Percentiles rank a stretch among this genome's conserved stretches.
phyloP scores from a whole-genome alignment of 805 yeast genomes.

The Cyberlindnera xylosilytica region DNA sequence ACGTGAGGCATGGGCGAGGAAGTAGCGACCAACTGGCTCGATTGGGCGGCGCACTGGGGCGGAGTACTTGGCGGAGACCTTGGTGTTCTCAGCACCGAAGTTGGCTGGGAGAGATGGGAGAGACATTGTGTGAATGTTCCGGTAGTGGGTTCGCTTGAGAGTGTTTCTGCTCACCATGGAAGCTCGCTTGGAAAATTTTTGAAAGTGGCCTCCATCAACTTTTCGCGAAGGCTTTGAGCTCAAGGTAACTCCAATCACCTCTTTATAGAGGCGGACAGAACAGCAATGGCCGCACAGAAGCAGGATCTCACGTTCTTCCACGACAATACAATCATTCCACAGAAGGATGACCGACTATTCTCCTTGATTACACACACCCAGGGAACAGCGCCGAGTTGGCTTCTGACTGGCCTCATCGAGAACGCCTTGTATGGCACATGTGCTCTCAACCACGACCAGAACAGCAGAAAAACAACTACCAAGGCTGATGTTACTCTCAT shows the following conservation, averaged over 20 bases:
- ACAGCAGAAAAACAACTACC: constrained; percentile 1
- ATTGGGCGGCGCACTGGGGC: constrained; percentile 73
- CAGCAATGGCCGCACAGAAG: constrained; percentile 36
- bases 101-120: constrained; percentile 55
- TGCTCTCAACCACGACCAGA: constrained; percentile 20
- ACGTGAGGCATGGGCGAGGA: constrained; percentile 95
- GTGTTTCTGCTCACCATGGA: no score
- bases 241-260: no score
- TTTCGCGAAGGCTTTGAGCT: constrained; percentile 5
- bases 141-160: background rate
- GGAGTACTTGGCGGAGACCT: constrained; percentile 47
- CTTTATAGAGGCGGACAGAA: background rate
- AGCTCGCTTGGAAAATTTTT: constrained; percentile 4
- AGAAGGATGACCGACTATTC: constrained; percentile 27
- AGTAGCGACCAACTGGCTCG: constrained; percentile 96
- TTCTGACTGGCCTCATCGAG: constrained; percentile 53
- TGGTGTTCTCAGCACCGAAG: constrained; percentile 47
- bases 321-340: constrained; percentile 44
- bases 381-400: constrained; percentile 66
- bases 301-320: constrained; percentile 57
- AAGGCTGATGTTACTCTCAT: constrained; percentile 31
- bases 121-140: constrained; percentile 29
- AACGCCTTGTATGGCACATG: constrained; percentile 31
- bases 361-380: constrained; percentile 36
- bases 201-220: constrained; percentile 2